Evolutionary conservation across 208 protist genomes (phyloP).

Genomic region (Crithidia sp.): DNA sequence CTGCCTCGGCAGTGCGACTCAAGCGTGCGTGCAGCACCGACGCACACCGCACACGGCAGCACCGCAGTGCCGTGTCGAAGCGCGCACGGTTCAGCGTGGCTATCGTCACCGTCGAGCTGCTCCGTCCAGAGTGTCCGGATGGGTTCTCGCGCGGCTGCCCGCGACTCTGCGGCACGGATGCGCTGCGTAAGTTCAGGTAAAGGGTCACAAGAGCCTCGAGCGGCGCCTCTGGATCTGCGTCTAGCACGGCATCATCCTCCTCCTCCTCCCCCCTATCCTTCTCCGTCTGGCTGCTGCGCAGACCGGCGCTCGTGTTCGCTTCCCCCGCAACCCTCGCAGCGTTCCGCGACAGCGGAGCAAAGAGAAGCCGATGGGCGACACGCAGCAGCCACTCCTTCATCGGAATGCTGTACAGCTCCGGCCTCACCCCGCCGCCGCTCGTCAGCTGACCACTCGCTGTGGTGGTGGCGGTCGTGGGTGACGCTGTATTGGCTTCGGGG

Average conservation of each 20-base stretch:
- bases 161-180: background rate
- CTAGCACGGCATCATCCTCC: too few relatives aligned
- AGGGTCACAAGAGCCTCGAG: slow-evolving; percentile 30
- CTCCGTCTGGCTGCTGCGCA: too few relatives aligned
- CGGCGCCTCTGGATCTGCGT: background rate
- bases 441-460: too few relatives aligned
- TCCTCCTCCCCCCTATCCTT: too few relatives aligned
- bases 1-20: background rate
- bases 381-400: background rate
- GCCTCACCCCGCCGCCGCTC: too few relatives aligned
- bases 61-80: background rate
- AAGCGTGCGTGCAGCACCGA: slow-evolving; percentile 2
- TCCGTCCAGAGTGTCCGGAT: background rate
- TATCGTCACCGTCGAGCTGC: background rate
- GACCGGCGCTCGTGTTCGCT: too few relatives aligned
- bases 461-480: too few relatives aligned
- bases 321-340: background rate
- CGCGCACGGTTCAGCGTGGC: background rate
- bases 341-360: background rate
- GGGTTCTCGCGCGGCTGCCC: background rate
- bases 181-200: slow-evolving; percentile 2
- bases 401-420: too few relatives aligned
- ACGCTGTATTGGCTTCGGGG: too few relatives aligned
- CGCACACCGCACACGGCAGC: slow-evolving; percentile 15
- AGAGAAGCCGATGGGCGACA: background rate